These are phyloP conservation scores for Panaeolus papilionaceus DNA, from an alignment of 768 basidiomycete species.

Conservation along the genomic window DNA sequence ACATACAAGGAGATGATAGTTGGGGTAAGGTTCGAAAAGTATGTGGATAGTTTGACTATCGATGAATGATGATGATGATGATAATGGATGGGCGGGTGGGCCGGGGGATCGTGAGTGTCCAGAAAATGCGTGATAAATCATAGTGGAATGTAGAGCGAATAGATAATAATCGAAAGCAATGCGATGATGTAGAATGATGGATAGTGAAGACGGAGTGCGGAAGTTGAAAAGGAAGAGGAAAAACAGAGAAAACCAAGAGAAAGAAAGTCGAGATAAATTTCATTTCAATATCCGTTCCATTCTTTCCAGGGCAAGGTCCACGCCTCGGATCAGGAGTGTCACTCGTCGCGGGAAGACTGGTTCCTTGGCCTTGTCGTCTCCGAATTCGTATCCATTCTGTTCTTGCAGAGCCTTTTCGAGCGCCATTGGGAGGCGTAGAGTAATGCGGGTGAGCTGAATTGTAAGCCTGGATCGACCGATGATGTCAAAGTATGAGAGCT, in stretches of 20 bases:
- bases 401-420: constrained; percentile 73
- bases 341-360: constrained; percentile 61
- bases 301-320: constrained; percentile 67
- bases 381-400: constrained; percentile 35
- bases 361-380: constrained; percentile 23
- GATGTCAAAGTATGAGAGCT: constrained; percentile 80
- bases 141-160: constrained; percentile 1
- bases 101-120: background rate
- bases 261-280: constrained; percentile 11
- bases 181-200: constrained; percentile 11
- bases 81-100: background rate
- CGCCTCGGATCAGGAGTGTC: constrained; percentile 63
- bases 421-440: constrained; percentile 74
- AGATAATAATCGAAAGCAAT: constrained; percentile 11
- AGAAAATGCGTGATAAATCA: constrained; percentile 10
- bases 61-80: constrained; percentile 1
- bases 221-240: background rate
- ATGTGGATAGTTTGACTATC: constrained; percentile 9
- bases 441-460: constrained; percentile 79
- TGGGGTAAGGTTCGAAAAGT: background rate
- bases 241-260: background rate
- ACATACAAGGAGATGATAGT: background rate
- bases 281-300: constrained; percentile 65
- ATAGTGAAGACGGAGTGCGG: background rate
- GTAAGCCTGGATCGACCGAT: constrained; percentile 77